Percentiles rank a stretch among this genome's conserved stretches.
Evolutionary conservation across 257 asterid genomes (phyloP).

Genomic region (Solanum bulbocastanum): DNA sequence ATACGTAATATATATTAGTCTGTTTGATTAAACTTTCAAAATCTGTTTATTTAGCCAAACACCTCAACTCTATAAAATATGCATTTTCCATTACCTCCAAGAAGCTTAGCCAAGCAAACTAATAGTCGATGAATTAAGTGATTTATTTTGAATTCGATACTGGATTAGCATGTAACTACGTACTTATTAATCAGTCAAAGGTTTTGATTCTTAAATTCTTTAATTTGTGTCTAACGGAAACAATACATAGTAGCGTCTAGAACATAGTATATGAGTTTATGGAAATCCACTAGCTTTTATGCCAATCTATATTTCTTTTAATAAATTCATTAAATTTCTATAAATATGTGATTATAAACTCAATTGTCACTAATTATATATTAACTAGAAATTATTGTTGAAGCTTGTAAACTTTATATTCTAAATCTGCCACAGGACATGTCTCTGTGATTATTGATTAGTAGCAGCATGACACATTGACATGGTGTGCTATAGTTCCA

Average conservation of each 20-base stretch:
- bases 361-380: too few species aligned
- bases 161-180: not conserved
- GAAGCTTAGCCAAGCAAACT: not conserved
- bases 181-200: not conserved
- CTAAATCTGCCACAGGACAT: rapidly evolving
- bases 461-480: not conserved
- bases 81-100: not conserved
- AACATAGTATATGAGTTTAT: not conserved
- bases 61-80: too few species aligned
- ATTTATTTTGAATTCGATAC: not conserved
- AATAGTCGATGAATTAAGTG: not conserved
- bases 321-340: not conserved
- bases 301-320: not conserved
- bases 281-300: not conserved
- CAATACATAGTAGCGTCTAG: not conserved
- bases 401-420: not conserved
- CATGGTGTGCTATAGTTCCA: not conserved
- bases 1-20: not conserved
- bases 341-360: too few species aligned
- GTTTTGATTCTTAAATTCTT: not conserved
- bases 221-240: not conserved
- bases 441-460: not conserved
- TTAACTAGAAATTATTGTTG: not conserved
- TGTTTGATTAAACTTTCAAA: not conserved
- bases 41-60: not conserved